Evolutionary conservation across 73 alveolate genomes (phyloP).

Genomic region (Tetrahymena malaccensis): DNA sequence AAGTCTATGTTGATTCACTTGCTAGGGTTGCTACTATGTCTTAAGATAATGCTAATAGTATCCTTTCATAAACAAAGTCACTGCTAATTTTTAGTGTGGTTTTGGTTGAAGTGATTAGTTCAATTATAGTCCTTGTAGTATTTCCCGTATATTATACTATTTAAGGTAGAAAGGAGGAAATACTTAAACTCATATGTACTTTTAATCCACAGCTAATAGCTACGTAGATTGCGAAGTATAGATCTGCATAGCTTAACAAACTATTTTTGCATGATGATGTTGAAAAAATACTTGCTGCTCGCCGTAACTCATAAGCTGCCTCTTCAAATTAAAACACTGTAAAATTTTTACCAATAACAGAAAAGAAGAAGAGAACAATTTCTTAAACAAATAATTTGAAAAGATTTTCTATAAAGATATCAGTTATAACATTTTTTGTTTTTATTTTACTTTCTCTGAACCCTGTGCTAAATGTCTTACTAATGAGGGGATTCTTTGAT

Average conservation of each 20-base stretch:
- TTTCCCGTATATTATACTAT: background rate
- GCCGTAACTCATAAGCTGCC: background rate
- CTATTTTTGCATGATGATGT: background rate
- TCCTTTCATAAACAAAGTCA: background rate
- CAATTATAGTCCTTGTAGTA: background rate
- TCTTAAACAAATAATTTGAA: background rate
- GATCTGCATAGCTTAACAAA: background rate
- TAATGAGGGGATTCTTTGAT: background rate
- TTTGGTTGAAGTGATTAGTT: background rate
- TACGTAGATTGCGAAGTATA: background rate
- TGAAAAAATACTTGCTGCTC: background rate
- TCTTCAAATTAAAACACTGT: background rate
- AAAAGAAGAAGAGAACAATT: background rate
- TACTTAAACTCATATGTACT: background rate
- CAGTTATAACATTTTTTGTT: background rate
- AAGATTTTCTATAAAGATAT: background rate
- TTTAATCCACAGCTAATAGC: background rate
- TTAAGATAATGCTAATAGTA: background rate
- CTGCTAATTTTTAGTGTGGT: background rate
- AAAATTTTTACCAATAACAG: background rate
- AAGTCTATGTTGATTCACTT: background rate
- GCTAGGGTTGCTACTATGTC: background rate
- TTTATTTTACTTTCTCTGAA: background rate
- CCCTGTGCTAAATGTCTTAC: background rate
- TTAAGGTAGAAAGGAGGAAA: background rate